Evolutionary conservation across 2,329 filamentous ascomycete genomes (phyloP).

Genomic region (Onygena corvina): DNA sequence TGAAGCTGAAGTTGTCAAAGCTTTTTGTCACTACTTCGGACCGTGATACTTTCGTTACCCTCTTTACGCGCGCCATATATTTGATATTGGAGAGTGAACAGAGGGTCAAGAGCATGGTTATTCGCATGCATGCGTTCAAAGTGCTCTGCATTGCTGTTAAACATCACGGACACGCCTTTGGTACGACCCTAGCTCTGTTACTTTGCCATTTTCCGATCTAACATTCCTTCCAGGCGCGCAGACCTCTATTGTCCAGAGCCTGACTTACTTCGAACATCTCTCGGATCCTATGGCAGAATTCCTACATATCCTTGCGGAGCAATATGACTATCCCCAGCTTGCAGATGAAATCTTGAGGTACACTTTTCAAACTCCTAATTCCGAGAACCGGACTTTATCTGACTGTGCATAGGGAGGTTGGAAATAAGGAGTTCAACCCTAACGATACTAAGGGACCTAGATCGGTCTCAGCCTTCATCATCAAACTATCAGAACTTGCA

Average conservation of each 20-base stretch:
- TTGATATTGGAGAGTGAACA: slow-evolving; percentile 89
- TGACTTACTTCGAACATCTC: slow-evolving; percentile 98
- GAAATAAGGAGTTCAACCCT: slow-evolving; percentile 95
- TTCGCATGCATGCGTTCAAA: slow-evolving; percentile 95
- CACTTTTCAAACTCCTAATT: not conserved
- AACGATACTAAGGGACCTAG: slow-evolving; percentile 94
- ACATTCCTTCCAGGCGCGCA: slow-evolving; percentile 58
- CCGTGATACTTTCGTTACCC: slow-evolving; percentile 81
- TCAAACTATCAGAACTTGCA: slow-evolving; percentile 82
- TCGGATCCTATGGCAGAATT: slow-evolving; percentile 99
- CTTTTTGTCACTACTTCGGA: slow-evolving; percentile 96
- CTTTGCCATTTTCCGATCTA: not conserved
- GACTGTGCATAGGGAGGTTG: slow-evolving; percentile 55
- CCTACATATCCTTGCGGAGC: slow-evolving; percentile 84
- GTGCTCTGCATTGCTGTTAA: slow-evolving; percentile 93
- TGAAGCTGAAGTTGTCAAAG: slow-evolving; percentile 81
- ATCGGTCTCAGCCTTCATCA: slow-evolving; percentile 85
- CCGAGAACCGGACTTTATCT: not conserved
- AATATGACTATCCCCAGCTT: slow-evolving; percentile 94
- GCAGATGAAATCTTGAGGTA: slow-evolving; percentile 75
- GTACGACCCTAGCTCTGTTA: slow-evolving; percentile 39
- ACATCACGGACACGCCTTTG: slow-evolving; percentile 93
- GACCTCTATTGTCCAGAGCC: slow-evolving; percentile 92
- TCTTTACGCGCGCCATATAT: slow-evolving; percentile 88
- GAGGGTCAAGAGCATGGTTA: slow-evolving; percentile 73